phyloP scores from a whole-genome alignment of 352 stramenopile species.

The Globisporangium apiculatum region DNA sequence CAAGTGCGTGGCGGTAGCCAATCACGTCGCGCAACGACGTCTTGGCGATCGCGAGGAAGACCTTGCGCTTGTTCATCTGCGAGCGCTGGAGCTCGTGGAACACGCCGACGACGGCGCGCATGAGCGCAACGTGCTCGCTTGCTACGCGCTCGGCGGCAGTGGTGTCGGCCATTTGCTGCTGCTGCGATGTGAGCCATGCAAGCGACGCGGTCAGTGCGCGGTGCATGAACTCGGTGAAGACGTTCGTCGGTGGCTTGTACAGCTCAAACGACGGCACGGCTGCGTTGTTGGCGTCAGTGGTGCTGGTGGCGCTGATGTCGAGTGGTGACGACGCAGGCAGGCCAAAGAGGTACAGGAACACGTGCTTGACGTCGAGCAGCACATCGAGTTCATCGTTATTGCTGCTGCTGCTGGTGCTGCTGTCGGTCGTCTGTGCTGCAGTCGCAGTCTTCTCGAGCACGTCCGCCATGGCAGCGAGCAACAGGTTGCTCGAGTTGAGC shows the following conservation, averaged over 20 bases:
- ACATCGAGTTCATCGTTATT: conserved; percentile 16
- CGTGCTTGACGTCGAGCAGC: conserved; percentile 46
- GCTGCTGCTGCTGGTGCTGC: background rate
- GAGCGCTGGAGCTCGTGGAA: conserved; percentile 75
- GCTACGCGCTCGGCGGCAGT: conserved; percentile 1
- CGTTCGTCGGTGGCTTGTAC: conserved; percentile 76
- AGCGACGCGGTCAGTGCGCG: conserved; percentile 27
- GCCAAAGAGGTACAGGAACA: conserved; percentile 65
- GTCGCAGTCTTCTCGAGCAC: conserved; percentile 32
- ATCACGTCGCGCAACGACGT: conserved; percentile 60
- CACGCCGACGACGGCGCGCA: conserved; percentile 46
- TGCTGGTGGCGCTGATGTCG: background rate
- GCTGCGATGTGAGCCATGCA: conserved; percentile 2
- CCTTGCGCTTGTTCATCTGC: conserved; percentile 88
- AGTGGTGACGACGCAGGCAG: conserved; percentile 12
- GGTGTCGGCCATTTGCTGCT: background rate
- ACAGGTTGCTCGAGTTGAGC: conserved; percentile 66
- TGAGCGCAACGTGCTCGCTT: conserved; percentile 30
- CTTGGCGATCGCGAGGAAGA: conserved; percentile 78
- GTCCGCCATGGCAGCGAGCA: conserved; percentile 57
- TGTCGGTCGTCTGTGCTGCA: background rate
- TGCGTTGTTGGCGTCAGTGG: conserved; percentile 2
- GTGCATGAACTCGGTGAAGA: conserved; percentile 69
- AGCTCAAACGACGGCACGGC: conserved; percentile 51
- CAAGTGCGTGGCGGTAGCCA: conserved; percentile 40